Base-by-base conservation (phyloP, 2,329 filamentous ascomycete species). In the Phaeoacremonium minimum region DNA sequence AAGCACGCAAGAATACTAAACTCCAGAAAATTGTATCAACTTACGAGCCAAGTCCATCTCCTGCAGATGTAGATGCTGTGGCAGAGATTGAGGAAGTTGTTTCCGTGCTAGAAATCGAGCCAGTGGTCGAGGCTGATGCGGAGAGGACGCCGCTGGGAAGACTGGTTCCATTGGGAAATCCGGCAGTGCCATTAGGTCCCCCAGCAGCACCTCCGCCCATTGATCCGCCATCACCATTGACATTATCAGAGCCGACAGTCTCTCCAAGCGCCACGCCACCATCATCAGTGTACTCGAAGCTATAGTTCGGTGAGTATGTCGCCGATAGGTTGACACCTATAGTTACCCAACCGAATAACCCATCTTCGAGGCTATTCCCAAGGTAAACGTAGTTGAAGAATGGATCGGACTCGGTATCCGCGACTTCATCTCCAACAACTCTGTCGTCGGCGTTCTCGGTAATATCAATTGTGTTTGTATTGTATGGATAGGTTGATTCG, bases 341-440 rank as follows among this genome's bases (percentile, higher is more conserved):
- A 1, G 64, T 61, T 41, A 74, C 66, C 71, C 71, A 77, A 18
- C 60, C 66, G 35, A 77, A 57, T 20, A 77, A 43, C 16, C 73
- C 73, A 35, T 75, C 70, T 3, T 52, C 43, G 2, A 71, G 48
- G 28, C 59, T 54, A 19, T 77, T 67, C n/a, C 75, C 73, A 5
- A 82, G 61, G 22, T 69, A 61, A 12, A 73, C 67, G 47, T 79
- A 79, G 49, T 79, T 66, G 39, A 77, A 55, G 46, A 80, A 63
- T 1, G 76, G 77, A 39, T 58, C 57, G 15, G 47, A 48, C 26
- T 48, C 46, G 12, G 37, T 29, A 31, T 39, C 46, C 18, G 43
- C 46, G 39, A 70, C 64, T 49, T 67, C 56, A 17, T 63, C 52
- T 19, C 71, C 63, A 19, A 76, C 67, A 18, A 52, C 47, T 47